A percentile compares a stretch with the other conserved stretches of the same genome.
These are phyloP conservation scores for Acanthamoeba triangularis DNA, from an alignment of 208 protist genomes.

Conservation along the genomic window DNA sequence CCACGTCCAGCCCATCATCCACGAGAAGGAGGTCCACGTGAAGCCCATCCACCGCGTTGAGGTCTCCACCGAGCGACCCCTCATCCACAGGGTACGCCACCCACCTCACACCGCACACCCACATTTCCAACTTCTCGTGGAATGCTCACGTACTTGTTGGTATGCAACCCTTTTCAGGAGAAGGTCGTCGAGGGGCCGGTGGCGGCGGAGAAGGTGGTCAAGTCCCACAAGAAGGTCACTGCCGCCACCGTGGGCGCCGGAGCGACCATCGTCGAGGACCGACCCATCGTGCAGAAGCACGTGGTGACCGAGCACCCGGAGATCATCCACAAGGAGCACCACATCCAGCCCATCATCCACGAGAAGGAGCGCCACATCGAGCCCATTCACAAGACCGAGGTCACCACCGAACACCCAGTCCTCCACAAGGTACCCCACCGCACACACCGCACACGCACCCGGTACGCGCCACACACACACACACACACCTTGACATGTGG, in stretches of 20 bases:
- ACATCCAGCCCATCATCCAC: slow-evolving; percentile 25
- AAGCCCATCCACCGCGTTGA: not conserved
- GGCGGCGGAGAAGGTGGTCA: not conserved
- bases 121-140: not conserved
- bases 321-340: slow-evolving; percentile 30
- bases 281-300: slow-evolving; percentile 23
- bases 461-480: not conserved
- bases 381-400: slow-evolving; percentile 26
- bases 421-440: not conserved
- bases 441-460: not conserved
- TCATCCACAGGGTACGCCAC: not conserved
- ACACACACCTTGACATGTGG: not conserved
- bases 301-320: not conserved
- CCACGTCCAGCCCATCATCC: slow-evolving; percentile 32
- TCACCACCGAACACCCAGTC: slow-evolving; percentile 7
- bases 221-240: not conserved
- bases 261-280: not conserved
- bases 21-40: slow-evolving; percentile 6
- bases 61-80: not conserved
- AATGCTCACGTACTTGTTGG: not conserved
- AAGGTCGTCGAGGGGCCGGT: not conserved
- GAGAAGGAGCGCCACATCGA: slow-evolving; percentile 36
- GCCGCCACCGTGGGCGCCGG: not conserved
- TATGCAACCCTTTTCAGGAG: not conserved
- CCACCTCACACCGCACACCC: not conserved